A percentile compares a stretch with the other conserved stretches of the same genome.
Evolutionary conservation across 345 rosid genomes (phyloP).

Genomic region (Sonneratia alba): DNA sequence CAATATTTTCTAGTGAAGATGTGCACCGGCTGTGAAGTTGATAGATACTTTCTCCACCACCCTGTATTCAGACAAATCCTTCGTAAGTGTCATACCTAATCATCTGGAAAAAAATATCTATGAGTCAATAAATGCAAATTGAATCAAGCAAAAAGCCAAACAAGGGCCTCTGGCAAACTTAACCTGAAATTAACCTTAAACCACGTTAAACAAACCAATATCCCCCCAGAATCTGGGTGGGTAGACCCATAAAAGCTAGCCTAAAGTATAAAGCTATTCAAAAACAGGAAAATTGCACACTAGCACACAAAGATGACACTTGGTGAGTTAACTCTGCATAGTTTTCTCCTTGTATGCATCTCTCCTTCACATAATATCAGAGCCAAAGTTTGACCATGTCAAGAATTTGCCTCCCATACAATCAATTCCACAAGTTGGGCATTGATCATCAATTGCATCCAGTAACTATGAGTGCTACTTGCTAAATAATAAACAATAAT

Average conservation of each 20-base stretch:
- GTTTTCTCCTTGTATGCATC: neutral
- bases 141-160: neutral
- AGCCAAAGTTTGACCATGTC: neutral
- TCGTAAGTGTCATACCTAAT: neutral
- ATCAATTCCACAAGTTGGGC: neutral
- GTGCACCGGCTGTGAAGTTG: slow-evolving; percentile 60
- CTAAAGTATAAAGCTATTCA: neutral
- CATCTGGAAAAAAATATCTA: neutral
- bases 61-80: slow-evolving; percentile 26
- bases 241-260: neutral
- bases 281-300: too few relatives aligned
- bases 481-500: neutral
- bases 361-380: too few relatives aligned
- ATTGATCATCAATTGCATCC: neutral
- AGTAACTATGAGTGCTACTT: neutral
- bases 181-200: neutral
- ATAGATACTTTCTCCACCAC: slow-evolving; percentile 86
- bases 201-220: neutral
- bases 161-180: neutral
- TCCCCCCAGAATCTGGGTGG: neutral
- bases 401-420: neutral
- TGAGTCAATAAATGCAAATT: neutral
- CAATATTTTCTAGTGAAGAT: slow-evolving; percentile 54
- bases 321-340: neutral
- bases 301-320: neutral